Evolutionary conservation across 352 stramenopile species (phyloP).

Genomic region (Globisporangium middletonii): DNA sequence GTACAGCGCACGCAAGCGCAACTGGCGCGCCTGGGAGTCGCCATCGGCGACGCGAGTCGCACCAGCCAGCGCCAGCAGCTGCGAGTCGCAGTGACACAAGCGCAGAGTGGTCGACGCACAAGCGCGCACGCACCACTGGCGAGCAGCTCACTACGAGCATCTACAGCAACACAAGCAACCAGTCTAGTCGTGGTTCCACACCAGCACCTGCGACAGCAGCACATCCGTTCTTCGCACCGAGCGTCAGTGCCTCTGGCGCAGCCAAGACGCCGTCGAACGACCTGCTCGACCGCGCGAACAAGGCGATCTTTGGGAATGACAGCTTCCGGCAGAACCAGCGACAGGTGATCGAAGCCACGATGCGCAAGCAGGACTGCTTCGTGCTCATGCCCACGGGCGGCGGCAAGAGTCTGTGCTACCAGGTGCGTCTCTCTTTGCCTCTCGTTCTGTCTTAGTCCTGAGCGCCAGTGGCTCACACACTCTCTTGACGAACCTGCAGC

Average conservation of each 20-base stretch:
- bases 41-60: conserved; percentile 2
- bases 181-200: neutral
- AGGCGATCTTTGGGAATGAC: conserved; percentile 59
- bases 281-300: conserved; percentile 49
- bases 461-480: neutral
- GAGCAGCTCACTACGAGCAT: neutral
- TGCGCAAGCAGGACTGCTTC: conserved; percentile 89
- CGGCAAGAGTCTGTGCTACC: conserved; percentile 91
- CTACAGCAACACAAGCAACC: neutral
- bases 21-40: conserved; percentile 11
- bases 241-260: neutral
- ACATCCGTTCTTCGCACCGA: conserved; percentile 4
- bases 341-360: conserved; percentile 89
- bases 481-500: conserved; percentile 1
- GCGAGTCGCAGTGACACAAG: neutral
- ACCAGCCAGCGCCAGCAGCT: neutral
- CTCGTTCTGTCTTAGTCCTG: conserved; percentile 5
- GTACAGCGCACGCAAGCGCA: neutral
- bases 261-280: conserved; percentile 16
- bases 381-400: conserved; percentile 93
- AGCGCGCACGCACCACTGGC: neutral
- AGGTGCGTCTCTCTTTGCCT: conserved; percentile 36
- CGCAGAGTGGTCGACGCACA: conserved; percentile 8
- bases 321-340: conserved; percentile 90
- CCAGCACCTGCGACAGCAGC: neutral